These are phyloP conservation scores for Leptographium procerum DNA, from an alignment of 2,329 filamentous ascomycete species.

Conservation along the genomic window DNA sequence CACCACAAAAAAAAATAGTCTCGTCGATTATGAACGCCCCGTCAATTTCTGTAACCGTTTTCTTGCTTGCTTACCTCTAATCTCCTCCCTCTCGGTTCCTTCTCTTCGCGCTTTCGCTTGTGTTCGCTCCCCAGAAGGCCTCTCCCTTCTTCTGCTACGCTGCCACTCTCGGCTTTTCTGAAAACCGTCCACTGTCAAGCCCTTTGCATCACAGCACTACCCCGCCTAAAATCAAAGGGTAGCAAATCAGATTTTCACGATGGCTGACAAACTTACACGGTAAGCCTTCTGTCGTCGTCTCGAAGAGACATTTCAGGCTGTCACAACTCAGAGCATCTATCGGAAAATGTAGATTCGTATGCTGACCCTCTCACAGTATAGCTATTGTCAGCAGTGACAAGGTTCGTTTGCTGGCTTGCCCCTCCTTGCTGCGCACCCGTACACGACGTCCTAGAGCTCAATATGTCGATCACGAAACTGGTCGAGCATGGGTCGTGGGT, in stretches of 20 bases:
- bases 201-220: constrained; percentile 1
- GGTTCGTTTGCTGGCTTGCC: constrained; percentile 37
- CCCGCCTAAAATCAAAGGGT: constrained; percentile 6
- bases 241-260: constrained; percentile 1
- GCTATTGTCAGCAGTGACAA: constrained; percentile 99
- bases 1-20: constrained; percentile 9
- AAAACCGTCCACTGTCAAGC: background rate
- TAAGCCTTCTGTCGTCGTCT: constrained; percentile 36
- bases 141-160: background rate
- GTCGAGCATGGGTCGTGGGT: background rate
- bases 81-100: background rate
- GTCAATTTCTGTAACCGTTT: background rate
- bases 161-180: background rate
- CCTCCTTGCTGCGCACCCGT: background rate
- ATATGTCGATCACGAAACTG: background rate
- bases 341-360: background rate
- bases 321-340: background rate
- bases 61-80: background rate
- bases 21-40: constrained; percentile 5
- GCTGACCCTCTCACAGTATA: constrained; percentile 53
- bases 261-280: constrained; percentile 57
- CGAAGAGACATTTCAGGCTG: too few relatives aligned
- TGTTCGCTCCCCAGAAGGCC: background rate
- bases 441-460: background rate
- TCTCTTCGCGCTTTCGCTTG: background rate